A percentile compares a stretch with the other conserved stretches of the same genome.
Evolutionary conservation across 78 protist genomes (phyloP).

Genomic region (Cavenderia fasciculata): DNA sequence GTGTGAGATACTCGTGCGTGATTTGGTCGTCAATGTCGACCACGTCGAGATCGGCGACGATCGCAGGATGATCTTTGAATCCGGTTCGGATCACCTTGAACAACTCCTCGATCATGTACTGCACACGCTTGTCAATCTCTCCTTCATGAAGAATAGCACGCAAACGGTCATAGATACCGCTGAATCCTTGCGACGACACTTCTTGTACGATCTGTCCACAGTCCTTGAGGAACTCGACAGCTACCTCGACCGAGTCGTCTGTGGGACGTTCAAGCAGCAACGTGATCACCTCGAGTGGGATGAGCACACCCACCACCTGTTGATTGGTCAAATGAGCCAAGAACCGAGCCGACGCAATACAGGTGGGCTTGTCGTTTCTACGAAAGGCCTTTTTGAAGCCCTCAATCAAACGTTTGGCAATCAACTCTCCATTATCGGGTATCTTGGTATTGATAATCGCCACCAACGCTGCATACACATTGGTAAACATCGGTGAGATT

Average conservation of each 20-base stretch:
- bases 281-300: slow-evolving; percentile 88
- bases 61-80: slow-evolving; percentile 81
- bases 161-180: slow-evolving; percentile 87
- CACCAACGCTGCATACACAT: slow-evolving; percentile 96
- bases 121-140: slow-evolving; percentile 89
- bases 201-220: slow-evolving; percentile 89
- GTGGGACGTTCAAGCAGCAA: slow-evolving; percentile 96
- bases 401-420: slow-evolving; percentile 88
- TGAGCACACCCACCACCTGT: slow-evolving; percentile 87
- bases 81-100: slow-evolving; percentile 82
- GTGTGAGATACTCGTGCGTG: slow-evolving; percentile 89
- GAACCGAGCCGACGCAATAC: slow-evolving; percentile 79
- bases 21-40: slow-evolving; percentile 97
- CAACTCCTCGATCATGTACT: slow-evolving; percentile 94
- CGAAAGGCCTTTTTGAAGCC: slow-evolving; percentile 87
- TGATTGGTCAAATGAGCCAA: slow-evolving; percentile 98
- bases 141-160: slow-evolving; percentile 96
- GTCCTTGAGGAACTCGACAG: slow-evolving; percentile 86
- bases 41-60: slow-evolving; percentile 91
- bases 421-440: slow-evolving; percentile 96
- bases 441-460: slow-evolving; percentile 97
- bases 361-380: slow-evolving; percentile 89
- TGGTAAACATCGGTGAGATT: slow-evolving; percentile 94
- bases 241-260: slow-evolving; percentile 95
- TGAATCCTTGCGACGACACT: slow-evolving; percentile 14